Base-by-base conservation (phyloP, 1,139 yeast genomes). In the Pichia sp. region DNA sequence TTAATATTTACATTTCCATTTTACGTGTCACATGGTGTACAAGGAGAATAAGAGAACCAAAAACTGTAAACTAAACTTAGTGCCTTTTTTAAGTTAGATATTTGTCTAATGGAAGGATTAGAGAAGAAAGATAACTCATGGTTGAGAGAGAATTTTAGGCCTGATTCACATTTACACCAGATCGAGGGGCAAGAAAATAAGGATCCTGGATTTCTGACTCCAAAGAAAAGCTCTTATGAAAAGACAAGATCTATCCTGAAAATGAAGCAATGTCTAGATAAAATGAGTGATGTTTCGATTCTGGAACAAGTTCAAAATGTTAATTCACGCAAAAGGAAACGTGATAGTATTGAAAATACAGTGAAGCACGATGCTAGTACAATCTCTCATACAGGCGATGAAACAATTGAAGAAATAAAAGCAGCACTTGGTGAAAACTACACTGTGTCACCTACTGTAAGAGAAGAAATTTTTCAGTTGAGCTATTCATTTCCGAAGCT, bases 381-480 rank as follows among this genome's bases (percentile, higher is more conserved):
- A 1, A 39, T 31, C 2, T 36, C 36, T 3, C 34, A 34, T 37
- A 43, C 31, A 19, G 35, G 44, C 12, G 39, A 36, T 12, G 47
- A 40, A 7, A 31, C 35, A 11, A 24, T 25, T 10, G 44, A 44
- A 10, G 45, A 44, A 23, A 37, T 30, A 12, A 37, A 39, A 26
- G 15, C 34, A 8, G 34, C 24, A 3, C 20, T 35, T 18, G 42
- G 42, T 9, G 26, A 5, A 10, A 25, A 39, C 15, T 43, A 40
- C 23, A 38, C 42, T 34, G 67, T 74, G 0, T 55, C 77, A 0
- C 58, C 69, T 7, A 79, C 74, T 43, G 74, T 80, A 2, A 64
- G 73, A 35, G 79, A 75, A 46, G 96, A 88, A 57, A 79, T 86
- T 71, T 68, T 67, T 36, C 67, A 69, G 43, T 68, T 89, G 25